Conservation (phyloP, 257 asterid genomes). For the Fraxinus cuspidata region DNA sequence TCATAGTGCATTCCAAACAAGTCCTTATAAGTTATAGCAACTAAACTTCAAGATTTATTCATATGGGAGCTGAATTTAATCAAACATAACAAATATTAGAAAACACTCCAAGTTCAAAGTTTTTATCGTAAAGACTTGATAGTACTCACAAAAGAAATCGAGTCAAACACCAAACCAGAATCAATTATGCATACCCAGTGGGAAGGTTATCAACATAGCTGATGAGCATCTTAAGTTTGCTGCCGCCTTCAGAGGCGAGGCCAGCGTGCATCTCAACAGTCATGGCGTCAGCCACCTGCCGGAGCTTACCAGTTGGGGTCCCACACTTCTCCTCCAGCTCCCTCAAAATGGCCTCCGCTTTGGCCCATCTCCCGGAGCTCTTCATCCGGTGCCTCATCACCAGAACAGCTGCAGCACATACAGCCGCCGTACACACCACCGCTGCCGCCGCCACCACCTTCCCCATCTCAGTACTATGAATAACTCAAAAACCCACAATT, state of each 20-base stretch:
- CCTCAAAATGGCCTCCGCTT: slow-evolving; percentile 56
- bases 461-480: slow-evolving; percentile 43
- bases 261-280: slow-evolving; percentile 93
- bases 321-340: slow-evolving; percentile 77
- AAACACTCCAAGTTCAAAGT: slow-evolving; percentile 9
- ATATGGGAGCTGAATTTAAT: neutral
- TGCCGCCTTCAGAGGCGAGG: slow-evolving; percentile 84
- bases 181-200: slow-evolving; percentile 54
- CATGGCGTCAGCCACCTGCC: slow-evolving; percentile 91
- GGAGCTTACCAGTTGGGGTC: slow-evolving; percentile 61
- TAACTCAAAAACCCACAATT: neutral
- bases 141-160: neutral
- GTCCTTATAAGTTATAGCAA: neutral
- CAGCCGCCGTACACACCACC: slow-evolving; percentile 73
- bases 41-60: neutral
- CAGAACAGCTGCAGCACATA: slow-evolving; percentile 58
- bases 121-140: neutral
- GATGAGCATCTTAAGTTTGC: slow-evolving; percentile 86
- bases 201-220: slow-evolving; percentile 86
- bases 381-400: slow-evolving; percentile 56
- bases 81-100: neutral
- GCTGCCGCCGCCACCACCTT: slow-evolving; percentile 59
- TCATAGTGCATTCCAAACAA: neutral
- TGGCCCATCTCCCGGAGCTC: slow-evolving; percentile 64
- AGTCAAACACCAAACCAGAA: slow-evolving; percentile 1